Evolutionary conservation across 2,329 filamentous ascomycete species (phyloP), one percentile per base, ranked within the genome.

Genomic region (Diplodia mutila): DNA sequence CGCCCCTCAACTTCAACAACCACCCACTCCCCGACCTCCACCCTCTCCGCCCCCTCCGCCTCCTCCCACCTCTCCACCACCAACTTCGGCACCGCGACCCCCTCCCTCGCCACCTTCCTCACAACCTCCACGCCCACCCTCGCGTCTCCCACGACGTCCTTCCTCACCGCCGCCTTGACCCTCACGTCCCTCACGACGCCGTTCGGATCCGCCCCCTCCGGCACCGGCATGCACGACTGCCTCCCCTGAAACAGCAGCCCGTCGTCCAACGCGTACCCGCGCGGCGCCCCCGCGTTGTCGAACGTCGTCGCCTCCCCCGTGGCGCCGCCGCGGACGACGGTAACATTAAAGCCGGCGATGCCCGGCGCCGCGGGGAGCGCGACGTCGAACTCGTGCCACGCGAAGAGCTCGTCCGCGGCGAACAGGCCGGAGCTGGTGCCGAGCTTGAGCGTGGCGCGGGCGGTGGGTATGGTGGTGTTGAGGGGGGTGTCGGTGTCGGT

Each of bases 311-410:
- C 18, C 4, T 3, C 65, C n/a, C 42, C 54, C 7, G 65, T 37
- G 4, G 29, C 29, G 9, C 27, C 16, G 11, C 0, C 2, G n/a
- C 42, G 53, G 16, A 21, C n/a, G 27, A 67, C 32, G 18, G 21
- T 49, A 21, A 67, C 49, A 11, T 61, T 39, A 23, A 67, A 67
- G 27, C 3, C 29, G 54, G 16, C 1, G 21, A 67, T 61, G 29
- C 29, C 39, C 18, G 46, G 11, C n/a, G n/a, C 21, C 0, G 55
- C 23, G 0, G 65, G 65, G n/a, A 67, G 29, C 12, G 14, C 3
- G 42, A 6, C 29, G 54, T 14, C 14, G 55, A 67, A 61, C 46
- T 67, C 65, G 65, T 46, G 55, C 65, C 65, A 67, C n/a, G 42
- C 18, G 65, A 67, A 67, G 42, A 32, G 2, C 2, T 32, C 29